Percentiles rank a stretch among this genome's conserved stretches.
These are phyloP conservation scores for Suillus americanus DNA, from an alignment of 768 basidiomycete species.

Conservation along the genomic window DNA sequence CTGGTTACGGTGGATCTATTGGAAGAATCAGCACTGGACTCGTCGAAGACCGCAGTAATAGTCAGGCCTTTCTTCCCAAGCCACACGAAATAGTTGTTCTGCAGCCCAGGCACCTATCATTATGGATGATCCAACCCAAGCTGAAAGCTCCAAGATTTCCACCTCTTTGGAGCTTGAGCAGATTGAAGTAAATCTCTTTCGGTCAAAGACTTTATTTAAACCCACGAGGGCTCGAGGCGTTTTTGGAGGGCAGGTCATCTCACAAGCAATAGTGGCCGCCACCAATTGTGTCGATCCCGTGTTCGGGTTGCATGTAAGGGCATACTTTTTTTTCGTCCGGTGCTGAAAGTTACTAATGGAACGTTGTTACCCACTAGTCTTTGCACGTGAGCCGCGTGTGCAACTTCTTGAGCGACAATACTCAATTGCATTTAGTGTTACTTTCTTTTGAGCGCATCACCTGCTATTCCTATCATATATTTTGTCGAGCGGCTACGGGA, in stretches of 20 bases:
- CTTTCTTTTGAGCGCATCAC: slow-evolving; percentile 74
- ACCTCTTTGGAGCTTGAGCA: slow-evolving; percentile 77
- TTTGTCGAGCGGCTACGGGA: slow-evolving; percentile 74
- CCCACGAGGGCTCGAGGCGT: slow-evolving; percentile 67
- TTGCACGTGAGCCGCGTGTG: slow-evolving; percentile 54
- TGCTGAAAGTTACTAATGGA: slow-evolving; percentile 1
- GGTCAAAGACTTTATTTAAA: slow-evolving; percentile 71
- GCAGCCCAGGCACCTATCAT: not conserved
- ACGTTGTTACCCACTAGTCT: slow-evolving; percentile 41
- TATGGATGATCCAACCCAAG: slow-evolving; percentile 46
- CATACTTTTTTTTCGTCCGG: not conserved
- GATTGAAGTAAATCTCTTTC: slow-evolving; percentile 74
- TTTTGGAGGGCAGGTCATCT: slow-evolving; percentile 89
- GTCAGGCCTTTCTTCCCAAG: not conserved
- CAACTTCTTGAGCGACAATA: slow-evolving; percentile 1
- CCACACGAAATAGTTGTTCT: not conserved
- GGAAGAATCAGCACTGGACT: not conserved
- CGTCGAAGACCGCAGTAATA: not conserved
- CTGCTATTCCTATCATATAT: slow-evolving; percentile 73
- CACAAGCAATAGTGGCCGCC: slow-evolving; percentile 80
- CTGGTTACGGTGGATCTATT: not conserved
- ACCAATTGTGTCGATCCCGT: slow-evolving; percentile 68
- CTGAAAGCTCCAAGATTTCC: slow-evolving; percentile 67
- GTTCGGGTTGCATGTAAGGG: slow-evolving; percentile 71
- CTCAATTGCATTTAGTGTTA: slow-evolving; percentile 57